phyloP scores from a whole-genome alignment of 306 rosid species.

The Cicer yamashitae region DNA sequence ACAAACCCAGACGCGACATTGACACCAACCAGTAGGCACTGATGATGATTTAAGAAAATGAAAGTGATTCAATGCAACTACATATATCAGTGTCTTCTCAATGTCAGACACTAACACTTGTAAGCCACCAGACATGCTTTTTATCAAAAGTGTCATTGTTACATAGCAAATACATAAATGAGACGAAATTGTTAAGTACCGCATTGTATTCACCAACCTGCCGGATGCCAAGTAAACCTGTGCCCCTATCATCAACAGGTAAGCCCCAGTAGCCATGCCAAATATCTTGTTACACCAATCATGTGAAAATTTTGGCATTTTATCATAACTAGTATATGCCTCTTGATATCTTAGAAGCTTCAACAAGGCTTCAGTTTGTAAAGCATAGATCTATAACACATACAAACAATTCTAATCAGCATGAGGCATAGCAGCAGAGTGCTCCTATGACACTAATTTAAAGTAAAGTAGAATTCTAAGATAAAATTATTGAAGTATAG shows the following conservation, averaged over 20 bases:
- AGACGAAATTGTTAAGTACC: not conserved
- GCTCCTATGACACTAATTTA: not conserved
- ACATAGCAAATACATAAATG: no score
- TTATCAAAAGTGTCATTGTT: not conserved
- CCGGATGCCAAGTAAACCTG: slow-evolving; percentile 73
- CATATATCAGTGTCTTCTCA: not conserved
- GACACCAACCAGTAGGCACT: not conserved
- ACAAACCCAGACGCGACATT: not conserved
- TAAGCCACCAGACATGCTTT: not conserved
- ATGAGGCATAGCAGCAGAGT: slow-evolving; percentile 17
- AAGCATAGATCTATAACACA: slow-evolving; percentile 65
- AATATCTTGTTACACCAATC: slow-evolving; percentile 65
- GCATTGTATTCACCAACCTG: slow-evolving; percentile 62
- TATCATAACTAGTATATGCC: slow-evolving; percentile 63
- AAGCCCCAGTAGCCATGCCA: slow-evolving; percentile 57
- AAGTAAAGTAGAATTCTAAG: no score
- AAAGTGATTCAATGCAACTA: no score
- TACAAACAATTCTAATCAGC: slow-evolving; percentile 33
- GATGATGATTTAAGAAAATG: no score
- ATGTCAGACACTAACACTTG: not conserved
- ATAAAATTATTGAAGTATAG: not conserved
- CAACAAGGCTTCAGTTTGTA: slow-evolving; percentile 86
- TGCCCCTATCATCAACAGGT: slow-evolving; percentile 62
- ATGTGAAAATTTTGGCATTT: slow-evolving; percentile 62
- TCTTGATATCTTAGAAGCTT: slow-evolving; percentile 74